Percentiles rank a stretch among this genome's conserved stretches.
phyloP scores from a whole-genome alignment of 2,329 filamentous ascomycete species.

The Verticillium zaregamsianum region DNA sequence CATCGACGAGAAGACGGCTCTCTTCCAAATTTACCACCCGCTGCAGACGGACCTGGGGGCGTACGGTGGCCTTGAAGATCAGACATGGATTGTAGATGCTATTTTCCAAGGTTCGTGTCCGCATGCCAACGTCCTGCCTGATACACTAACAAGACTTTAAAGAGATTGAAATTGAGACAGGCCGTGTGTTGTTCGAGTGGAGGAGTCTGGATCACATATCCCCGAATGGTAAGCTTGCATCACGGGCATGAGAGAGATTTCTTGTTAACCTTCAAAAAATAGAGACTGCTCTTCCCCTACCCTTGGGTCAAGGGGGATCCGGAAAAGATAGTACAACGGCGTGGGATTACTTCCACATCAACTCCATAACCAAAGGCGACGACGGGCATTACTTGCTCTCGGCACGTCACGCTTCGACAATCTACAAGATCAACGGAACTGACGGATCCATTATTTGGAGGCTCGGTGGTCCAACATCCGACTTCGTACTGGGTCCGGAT shows the following conservation, averaged over 20 bases:
- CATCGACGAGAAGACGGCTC: conserved; percentile 32
- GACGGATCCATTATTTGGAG: conserved; percentile 48
- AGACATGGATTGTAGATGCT: conserved; percentile 4
- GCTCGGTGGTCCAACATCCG: conserved; percentile 44
- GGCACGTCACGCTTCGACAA: conserved; percentile 27
- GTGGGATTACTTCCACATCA: conserved; percentile 33
- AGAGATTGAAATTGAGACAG: conserved; percentile 46
- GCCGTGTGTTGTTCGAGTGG: conserved; percentile 45
- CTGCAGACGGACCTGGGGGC: background rate
- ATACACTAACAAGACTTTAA: conserved; percentile 6
- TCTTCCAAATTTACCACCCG: background rate
- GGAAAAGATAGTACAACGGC: conserved; percentile 22
- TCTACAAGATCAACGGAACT: conserved; percentile 41
- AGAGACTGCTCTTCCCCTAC: background rate
- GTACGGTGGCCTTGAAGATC: background rate
- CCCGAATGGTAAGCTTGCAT: conserved; percentile 5
- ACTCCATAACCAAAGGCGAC: conserved; percentile 31
- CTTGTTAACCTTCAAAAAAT: background rate
- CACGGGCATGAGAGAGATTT: too few species aligned
- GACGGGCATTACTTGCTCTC: conserved; percentile 24
- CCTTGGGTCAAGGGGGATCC: background rate
- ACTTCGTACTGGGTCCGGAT: conserved; percentile 27
- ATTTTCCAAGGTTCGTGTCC: conserved; percentile 3
- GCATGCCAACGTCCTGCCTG: background rate
- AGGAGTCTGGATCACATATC: conserved; percentile 19